phyloP scores from a whole-genome alignment of 805 yeast species.

The Wickerhamomyces mucosus region DNA sequence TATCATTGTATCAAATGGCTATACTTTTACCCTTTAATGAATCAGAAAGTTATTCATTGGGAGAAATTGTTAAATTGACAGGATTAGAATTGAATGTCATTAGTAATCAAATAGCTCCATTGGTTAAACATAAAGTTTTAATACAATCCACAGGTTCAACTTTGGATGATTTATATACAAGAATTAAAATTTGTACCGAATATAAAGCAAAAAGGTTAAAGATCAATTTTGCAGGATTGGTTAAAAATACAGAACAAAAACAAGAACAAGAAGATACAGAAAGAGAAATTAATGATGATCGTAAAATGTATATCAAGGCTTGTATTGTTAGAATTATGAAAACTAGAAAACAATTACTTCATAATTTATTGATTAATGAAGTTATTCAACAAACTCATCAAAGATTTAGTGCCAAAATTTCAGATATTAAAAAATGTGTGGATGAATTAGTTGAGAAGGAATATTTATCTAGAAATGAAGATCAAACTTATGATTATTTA shows the following conservation, averaged over 20 bases:
- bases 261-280: constrained; percentile 68
- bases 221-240: constrained; percentile 65
- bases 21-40: constrained; percentile 80
- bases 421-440: constrained; percentile 81
- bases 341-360: constrained; percentile 73
- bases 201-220: constrained; percentile 79
- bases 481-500: constrained; percentile 67
- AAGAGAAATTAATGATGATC: constrained; percentile 76
- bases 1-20: constrained; percentile 80
- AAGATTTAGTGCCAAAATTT: constrained; percentile 76
- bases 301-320: constrained; percentile 80
- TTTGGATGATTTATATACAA: constrained; percentile 41
- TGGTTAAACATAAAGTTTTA: constrained; percentile 69
- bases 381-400: constrained; percentile 74
- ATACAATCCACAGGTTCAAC: constrained; percentile 57
- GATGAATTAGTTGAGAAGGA: constrained; percentile 80
- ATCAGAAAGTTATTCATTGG: constrained; percentile 45
- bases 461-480: constrained; percentile 68
- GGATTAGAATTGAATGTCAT: constrained; percentile 57
- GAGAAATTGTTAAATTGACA: constrained; percentile 55
- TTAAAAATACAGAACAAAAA: constrained; percentile 43
- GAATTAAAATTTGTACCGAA: constrained; percentile 63
- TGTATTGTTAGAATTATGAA: constrained; percentile 96
- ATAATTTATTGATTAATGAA: constrained; percentile 75
- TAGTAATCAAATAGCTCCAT: constrained; percentile 69